A percentile compares a stretch with the other conserved stretches of the same genome.
Conservation (phyloP, 2,329 filamentous ascomycete genomes). For the Diaporthe humulicola region DNA sequence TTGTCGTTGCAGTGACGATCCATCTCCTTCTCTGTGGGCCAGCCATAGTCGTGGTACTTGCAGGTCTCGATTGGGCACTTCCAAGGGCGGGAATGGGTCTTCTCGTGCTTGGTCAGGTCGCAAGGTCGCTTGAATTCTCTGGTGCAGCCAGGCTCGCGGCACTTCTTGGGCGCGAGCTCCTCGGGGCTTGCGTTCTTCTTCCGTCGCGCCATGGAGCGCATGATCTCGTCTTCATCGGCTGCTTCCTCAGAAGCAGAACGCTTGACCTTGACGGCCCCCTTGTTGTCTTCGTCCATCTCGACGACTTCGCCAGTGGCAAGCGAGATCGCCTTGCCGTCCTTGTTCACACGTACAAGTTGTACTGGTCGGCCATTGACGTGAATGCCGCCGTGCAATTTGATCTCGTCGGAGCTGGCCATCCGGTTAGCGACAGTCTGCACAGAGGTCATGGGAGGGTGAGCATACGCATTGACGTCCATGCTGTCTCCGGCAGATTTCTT, state of each 20-base stretch:
- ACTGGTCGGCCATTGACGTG: conserved; percentile 85
- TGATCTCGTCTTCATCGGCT: conserved; percentile 84
- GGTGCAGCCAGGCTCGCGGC: conserved; percentile 80
- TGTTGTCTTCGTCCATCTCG: conserved; percentile 63
- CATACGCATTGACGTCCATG: conserved; percentile 72
- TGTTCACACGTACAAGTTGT: conserved; percentile 85
- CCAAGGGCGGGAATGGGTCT: conserved; percentile 96
- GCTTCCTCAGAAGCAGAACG: conserved; percentile 77
- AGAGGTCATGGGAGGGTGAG: conserved; percentile 44
- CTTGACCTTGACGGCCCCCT: conserved; percentile 69
- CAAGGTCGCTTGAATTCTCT: conserved; percentile 98
- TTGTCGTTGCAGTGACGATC: conserved; percentile 97
- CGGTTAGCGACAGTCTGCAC: conserved; percentile 45
- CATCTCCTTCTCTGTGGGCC: conserved; percentile 98
- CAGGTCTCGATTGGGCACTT: conserved; percentile 87
- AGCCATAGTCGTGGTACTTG: conserved; percentile 91
- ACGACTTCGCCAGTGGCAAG: conserved; percentile 78
- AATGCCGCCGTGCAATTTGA: conserved; percentile 86
- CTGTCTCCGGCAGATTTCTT: conserved; percentile 70
- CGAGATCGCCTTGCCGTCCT: conserved; percentile 84
- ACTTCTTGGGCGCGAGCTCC: conserved; percentile 84
- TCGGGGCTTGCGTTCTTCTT: conserved; percentile 93
- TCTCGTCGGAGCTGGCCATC: conserved; percentile 68
- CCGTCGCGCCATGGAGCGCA: conserved; percentile 93
- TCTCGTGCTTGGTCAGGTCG: conserved; percentile 97